Percentiles rank a stretch among this genome's conserved stretches.
Conservation (phyloP, 208 protist genomes). For the Balamuthia mandrillaris region DNA sequence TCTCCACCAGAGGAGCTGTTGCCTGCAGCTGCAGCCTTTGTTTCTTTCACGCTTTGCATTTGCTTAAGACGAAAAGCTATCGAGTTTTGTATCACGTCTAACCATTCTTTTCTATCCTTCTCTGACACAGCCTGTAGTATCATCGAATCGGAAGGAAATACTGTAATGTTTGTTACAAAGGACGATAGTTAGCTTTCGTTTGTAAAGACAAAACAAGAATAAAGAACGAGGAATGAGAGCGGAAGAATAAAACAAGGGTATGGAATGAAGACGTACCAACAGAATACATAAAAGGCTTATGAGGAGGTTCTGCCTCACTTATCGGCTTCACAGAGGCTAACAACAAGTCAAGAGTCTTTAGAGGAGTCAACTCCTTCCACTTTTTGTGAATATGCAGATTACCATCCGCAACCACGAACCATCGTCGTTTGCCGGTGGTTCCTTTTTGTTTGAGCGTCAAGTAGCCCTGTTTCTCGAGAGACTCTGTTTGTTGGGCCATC, state of each 20-base stretch:
- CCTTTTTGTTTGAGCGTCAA: neutral
- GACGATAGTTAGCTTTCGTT: too few species aligned
- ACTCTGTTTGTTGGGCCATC: neutral
- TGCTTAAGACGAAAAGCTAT: neutral
- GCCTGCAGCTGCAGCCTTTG: neutral
- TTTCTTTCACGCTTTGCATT: neutral
- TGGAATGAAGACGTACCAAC: too few species aligned
- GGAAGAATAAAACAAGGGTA: too few species aligned
- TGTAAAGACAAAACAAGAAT: too few species aligned
- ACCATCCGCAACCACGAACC: slow-evolving; percentile 9
- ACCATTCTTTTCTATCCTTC: slow-evolving; percentile 17
- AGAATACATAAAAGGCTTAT: slow-evolving; percentile 4
- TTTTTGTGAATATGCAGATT: neutral
- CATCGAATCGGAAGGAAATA: too few species aligned
- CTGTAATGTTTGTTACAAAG: too few species aligned
- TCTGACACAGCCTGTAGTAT: neutral
- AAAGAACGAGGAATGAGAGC: too few species aligned
- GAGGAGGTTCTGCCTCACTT: neutral
- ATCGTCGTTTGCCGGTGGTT: neutral
- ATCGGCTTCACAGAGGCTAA: neutral
- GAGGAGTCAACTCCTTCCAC: neutral
- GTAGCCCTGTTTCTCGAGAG: slow-evolving; percentile 15
- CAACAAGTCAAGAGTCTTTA: slow-evolving; percentile 1
- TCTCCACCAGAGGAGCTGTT: neutral
- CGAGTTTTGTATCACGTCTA: neutral